Conservation (phyloP, 176 grass and related monocot genomes). For the Guadua angustifolia region DNA sequence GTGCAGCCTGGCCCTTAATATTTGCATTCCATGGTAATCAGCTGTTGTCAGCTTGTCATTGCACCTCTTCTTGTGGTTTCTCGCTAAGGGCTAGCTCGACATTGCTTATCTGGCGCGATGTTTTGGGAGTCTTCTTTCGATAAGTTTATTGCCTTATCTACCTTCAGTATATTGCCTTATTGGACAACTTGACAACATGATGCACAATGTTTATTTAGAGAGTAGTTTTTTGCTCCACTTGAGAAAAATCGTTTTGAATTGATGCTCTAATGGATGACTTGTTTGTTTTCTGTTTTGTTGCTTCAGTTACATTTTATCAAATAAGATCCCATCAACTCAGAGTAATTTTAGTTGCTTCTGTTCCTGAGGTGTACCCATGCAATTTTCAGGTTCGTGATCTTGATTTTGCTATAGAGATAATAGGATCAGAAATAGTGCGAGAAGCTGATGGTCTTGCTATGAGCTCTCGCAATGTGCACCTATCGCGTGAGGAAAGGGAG, state of each 20-base stretch:
- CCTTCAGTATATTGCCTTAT: background rate
- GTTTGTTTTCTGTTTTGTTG: slow-evolving; percentile 24
- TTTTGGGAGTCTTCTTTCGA: background rate
- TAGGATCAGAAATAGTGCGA: slow-evolving; percentile 86
- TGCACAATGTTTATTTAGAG: background rate
- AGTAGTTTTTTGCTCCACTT: background rate
- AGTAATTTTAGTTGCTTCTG: background rate
- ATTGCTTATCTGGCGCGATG: too few relatives aligned
- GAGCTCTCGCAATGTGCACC: slow-evolving; percentile 91
- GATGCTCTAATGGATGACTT: background rate
- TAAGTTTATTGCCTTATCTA: too few relatives aligned
- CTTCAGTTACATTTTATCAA: background rate
- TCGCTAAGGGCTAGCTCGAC: too few relatives aligned
- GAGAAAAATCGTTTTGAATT: background rate
- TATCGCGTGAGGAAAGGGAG: slow-evolving; percentile 58
- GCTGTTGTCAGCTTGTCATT: too few relatives aligned
- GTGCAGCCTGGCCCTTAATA: too few relatives aligned
- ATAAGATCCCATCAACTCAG: background rate
- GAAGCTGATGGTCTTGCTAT: slow-evolving; percentile 94
- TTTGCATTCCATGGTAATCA: too few relatives aligned
- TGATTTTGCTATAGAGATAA: slow-evolving; percentile 78
- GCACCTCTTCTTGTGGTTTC: too few relatives aligned
- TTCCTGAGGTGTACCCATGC: slow-evolving; percentile 24
- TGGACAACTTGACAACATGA: background rate
- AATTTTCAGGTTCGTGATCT: slow-evolving; percentile 82